Base-by-base conservation (phyloP, 1,139 yeast genomes). In the Lodderomyces orthopsilosis region DNA sequence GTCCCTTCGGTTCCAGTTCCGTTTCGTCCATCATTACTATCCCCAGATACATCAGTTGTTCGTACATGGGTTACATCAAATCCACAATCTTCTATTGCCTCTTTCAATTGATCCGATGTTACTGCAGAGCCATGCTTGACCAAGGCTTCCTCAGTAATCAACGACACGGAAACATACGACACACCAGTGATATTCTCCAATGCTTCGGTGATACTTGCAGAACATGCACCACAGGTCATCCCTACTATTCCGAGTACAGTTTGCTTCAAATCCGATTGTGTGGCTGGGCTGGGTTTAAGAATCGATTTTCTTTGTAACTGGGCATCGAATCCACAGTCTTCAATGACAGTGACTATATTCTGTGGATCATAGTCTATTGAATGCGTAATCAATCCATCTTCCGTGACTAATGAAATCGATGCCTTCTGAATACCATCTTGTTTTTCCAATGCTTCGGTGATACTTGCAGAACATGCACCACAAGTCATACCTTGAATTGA, bases 161-260 rank as follows among this genome's bases (percentile, higher is more conserved):
- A 69, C 1, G 95, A 84, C 2, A 90, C 87, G 12, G 75, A 68
- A 0, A 72, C 90, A 15, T 58, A 56, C 2, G 37, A 22, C 3
- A 81, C 81, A 2, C 87, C 89, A 0, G 61, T 60, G 4, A 76
- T 37, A 1, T 57, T 52, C 43, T 70, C 69, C 23, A 88, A 62
- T 1, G 82, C 79, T 17, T 63, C 62, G 1, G 84, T 79, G 30
- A 90, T 79, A 1, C 91, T 68, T 1, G 81, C 72, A 2, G 83
- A 77, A 59, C 96, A 90, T 0, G 94, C 77, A 2, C 93, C 86
- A 57, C 96, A 90, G 5, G 96, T 88, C 96, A 90, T 90, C 4
- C 96, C 96, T 26, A 53, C 59, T 1, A 85, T 63, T 27, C 68
- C 65, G 24, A 81, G 52, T 3, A 57, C 53, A 3, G 54, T 49